These are phyloP conservation scores for Blastobotrys malaysiensis DNA, from an alignment of 1,139 yeast species.

Conservation along the genomic window DNA sequence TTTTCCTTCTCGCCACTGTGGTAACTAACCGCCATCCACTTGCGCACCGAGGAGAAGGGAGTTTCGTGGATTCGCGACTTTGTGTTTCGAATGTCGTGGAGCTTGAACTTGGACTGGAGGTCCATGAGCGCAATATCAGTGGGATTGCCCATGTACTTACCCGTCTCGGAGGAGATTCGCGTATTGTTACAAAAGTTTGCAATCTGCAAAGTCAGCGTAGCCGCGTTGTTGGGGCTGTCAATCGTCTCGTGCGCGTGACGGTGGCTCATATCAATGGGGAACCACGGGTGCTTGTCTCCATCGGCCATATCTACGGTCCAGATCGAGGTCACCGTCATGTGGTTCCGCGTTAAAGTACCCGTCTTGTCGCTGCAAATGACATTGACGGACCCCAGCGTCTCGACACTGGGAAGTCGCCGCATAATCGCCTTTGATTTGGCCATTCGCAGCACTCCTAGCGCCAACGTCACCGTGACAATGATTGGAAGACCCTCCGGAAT, in stretches of 20 bases:
- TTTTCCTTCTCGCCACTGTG: conserved; percentile 49
- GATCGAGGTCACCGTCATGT: conserved; percentile 82
- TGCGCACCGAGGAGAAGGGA: conserved; percentile 79
- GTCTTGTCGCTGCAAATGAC: conserved; percentile 95
- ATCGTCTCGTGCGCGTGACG: background rate
- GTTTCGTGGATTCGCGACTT: conserved; percentile 59
- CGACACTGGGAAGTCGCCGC: conserved; percentile 88
- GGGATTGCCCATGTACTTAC: conserved; percentile 80
- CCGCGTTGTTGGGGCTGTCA: conserved; percentile 19
- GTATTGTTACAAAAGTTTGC: conserved; percentile 84
- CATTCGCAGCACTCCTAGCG: conserved; percentile 93
- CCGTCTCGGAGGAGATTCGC: conserved; percentile 53
- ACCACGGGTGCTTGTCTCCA: conserved; percentile 20
- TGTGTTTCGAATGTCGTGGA: conserved; percentile 62
- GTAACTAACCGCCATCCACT: conserved; percentile 80
- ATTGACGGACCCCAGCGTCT: conserved; percentile 90
- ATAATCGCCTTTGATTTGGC: conserved; percentile 91
- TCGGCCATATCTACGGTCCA: conserved; percentile 71
- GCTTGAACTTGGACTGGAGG: conserved; percentile 60
- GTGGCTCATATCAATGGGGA: conserved; percentile 13
- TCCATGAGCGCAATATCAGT: conserved; percentile 89
- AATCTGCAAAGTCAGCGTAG: conserved; percentile 46
- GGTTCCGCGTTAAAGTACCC: conserved; percentile 91
- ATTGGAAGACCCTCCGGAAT: conserved; percentile 97
- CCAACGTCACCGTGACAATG: conserved; percentile 92